These are phyloP conservation scores for Ochetophila trinervis DNA, from an alignment of 306 rosid genomes.

Conservation along the genomic window DNA sequence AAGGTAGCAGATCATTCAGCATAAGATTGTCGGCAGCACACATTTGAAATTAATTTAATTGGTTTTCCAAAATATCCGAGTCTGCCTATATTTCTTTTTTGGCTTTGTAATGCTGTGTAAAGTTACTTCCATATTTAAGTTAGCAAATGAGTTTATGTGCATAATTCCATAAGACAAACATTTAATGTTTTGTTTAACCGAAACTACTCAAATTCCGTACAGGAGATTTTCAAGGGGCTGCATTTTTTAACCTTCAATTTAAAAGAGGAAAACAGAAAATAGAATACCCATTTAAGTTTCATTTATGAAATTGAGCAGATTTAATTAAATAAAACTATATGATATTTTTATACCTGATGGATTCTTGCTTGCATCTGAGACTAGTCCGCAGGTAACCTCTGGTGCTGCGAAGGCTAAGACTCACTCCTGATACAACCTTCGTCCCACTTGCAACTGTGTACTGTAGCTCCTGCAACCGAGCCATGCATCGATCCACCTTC, in stretches of 20 bases:
- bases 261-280: not conserved
- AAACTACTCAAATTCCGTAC: constrained; percentile 55
- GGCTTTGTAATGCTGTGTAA: not conserved
- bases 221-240: constrained; percentile 58
- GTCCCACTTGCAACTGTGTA: constrained; percentile 71
- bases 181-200: too few relatives aligned
- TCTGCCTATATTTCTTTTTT: not conserved
- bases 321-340: not conserved
- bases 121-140: too few relatives aligned
- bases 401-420: constrained; percentile 91
- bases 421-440: constrained; percentile 76
- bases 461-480: constrained; percentile 86
- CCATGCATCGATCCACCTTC: constrained; percentile 93
- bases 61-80: not conserved
- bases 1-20: constrained; percentile 30
- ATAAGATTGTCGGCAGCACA: not conserved
- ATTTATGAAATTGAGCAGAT: not conserved
- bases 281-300: constrained; percentile 24
- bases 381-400: constrained; percentile 78
- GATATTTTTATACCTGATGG: constrained; percentile 45
- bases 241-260: constrained; percentile 52
- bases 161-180: too few relatives aligned
- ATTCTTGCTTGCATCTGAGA: constrained; percentile 93
- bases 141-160: too few relatives aligned
- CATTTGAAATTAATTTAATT: not conserved